phyloP scores from a whole-genome alignment of 2,329 filamentous ascomycete genomes.

The Hymenoscyphus fraxineus region DNA sequence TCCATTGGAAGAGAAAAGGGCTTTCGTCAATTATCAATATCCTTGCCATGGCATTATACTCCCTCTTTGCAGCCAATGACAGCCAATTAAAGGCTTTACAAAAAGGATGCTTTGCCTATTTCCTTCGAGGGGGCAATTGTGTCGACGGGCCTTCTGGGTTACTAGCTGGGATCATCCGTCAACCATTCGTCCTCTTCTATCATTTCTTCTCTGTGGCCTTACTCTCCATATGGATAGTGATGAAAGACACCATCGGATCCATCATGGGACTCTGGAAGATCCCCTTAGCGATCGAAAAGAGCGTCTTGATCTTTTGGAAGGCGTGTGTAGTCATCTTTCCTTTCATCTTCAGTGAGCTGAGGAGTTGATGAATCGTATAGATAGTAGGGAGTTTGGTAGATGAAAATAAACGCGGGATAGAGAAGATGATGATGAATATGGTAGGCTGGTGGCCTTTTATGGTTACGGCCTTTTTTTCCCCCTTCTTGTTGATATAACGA shows the following conservation, averaged over 20 bases:
- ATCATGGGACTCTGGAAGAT: constrained; percentile 50
- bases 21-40: constrained; percentile 91
- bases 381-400: neutral
- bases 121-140: constrained; percentile 67
- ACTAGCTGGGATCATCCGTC: constrained; percentile 74
- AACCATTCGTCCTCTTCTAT: constrained; percentile 74
- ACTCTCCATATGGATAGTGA: constrained; percentile 69
- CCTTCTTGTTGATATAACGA: neutral
- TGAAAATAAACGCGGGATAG: neutral
- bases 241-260: constrained; percentile 45
- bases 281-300: constrained; percentile 62
- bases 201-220: constrained; percentile 96
- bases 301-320: constrained; percentile 70
- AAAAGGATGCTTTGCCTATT: constrained; percentile 89
- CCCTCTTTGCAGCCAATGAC: constrained; percentile 83
- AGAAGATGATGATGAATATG: neutral
- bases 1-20: constrained; percentile 85
- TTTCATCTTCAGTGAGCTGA: constrained; percentile 68
- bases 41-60: constrained; percentile 90
- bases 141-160: constrained; percentile 77
- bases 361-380: constrained; percentile 12
- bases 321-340: constrained; percentile 80
- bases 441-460: neutral
- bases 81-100: constrained; percentile 74
- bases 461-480: neutral